Percentiles rank a stretch among this genome's conserved stretches.
phyloP scores from a whole-genome alignment of 106 monocot species.

The Acorus gramineus region DNA sequence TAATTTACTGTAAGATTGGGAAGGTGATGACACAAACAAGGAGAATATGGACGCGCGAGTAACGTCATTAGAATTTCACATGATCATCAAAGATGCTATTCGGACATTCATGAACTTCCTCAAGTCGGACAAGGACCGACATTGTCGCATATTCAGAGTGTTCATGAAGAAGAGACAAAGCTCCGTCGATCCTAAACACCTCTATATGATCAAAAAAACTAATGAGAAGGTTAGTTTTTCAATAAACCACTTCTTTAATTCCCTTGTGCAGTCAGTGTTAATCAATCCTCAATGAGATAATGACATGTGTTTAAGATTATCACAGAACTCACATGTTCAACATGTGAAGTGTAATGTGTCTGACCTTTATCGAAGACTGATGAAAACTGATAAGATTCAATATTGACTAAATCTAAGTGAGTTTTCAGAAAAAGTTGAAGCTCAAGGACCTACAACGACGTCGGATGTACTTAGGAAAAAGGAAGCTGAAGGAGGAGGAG shows the following conservation, averaged over 20 bases:
- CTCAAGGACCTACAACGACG: conserved; percentile 54
- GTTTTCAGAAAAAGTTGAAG: conserved; percentile 61
- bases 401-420: too few species aligned
- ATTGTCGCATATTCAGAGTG: conserved; percentile 27
- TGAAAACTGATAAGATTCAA: too few species aligned
- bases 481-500: conserved; percentile 33
- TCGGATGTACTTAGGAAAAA: conserved; percentile 34
- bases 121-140: conserved; percentile 60
- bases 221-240: conserved; percentile 46
- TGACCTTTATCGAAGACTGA: too few species aligned
- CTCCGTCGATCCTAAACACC: conserved; percentile 22
- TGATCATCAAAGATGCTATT: conserved; percentile 52
- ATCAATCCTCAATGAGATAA: too few species aligned
- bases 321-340: too few species aligned
- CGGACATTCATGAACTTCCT: conserved; percentile 80
- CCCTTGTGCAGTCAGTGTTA: neutral
- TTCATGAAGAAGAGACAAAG: conserved; percentile 33
- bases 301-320: too few species aligned
- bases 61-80: conserved; percentile 36
- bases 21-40: conserved; percentile 28
- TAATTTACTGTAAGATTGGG: conserved; percentile 10
- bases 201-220: conserved; percentile 55
- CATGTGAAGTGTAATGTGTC: too few species aligned
- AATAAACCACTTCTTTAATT: neutral
- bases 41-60: conserved; percentile 27